Evolutionary conservation across 2,329 filamentous ascomycete species (phyloP).

Genomic region (Fusarium tricinctum): DNA sequence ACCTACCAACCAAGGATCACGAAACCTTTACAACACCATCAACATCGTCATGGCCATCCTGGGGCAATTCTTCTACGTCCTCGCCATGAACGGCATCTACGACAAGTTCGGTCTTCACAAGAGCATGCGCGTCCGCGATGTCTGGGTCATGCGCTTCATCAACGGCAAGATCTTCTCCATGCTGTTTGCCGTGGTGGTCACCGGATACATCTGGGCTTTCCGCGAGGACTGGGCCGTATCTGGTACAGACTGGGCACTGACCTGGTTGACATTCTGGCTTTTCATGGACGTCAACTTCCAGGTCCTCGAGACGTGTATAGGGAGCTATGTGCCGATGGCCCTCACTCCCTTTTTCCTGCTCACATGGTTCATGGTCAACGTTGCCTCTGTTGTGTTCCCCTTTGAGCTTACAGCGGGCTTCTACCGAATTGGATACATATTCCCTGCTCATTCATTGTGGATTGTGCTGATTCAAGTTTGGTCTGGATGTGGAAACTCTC

Average conservation of each 20-base stretch:
- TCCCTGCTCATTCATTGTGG: constrained; percentile 56
- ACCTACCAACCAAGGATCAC: constrained; percentile 54
- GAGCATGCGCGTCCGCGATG: constrained; percentile 43
- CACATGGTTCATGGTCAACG: constrained; percentile 59
- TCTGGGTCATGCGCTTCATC: constrained; percentile 46
- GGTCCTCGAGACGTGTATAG: constrained; percentile 55
- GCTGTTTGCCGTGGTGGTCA: constrained; percentile 55
- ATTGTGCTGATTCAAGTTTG: constrained; percentile 58
- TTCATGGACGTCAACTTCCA: constrained; percentile 60
- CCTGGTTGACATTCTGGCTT: constrained; percentile 56
- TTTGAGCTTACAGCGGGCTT: constrained; percentile 57
- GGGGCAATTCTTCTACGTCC: constrained; percentile 51
- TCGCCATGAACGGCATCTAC: constrained; percentile 47
- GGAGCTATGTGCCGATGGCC: constrained; percentile 50
- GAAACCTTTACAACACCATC: constrained; percentile 57
- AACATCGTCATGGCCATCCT: constrained; percentile 56
- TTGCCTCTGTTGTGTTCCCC: constrained; percentile 55
- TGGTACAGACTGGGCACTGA: constrained; percentile 47
- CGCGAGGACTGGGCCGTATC: constrained; percentile 58
- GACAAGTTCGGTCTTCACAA: constrained; percentile 38
- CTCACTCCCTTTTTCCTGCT: constrained; percentile 60
- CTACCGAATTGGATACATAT: constrained; percentile 56
- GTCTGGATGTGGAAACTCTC: constrained; percentile 58
- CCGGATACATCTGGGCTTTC: constrained; percentile 62
- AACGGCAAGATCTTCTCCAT: constrained; percentile 53